A percentile compares a stretch with the other conserved stretches of the same genome.
These are phyloP conservation scores for Clausena lansium DNA, from an alignment of 345 rosid species.

Conservation along the genomic window DNA sequence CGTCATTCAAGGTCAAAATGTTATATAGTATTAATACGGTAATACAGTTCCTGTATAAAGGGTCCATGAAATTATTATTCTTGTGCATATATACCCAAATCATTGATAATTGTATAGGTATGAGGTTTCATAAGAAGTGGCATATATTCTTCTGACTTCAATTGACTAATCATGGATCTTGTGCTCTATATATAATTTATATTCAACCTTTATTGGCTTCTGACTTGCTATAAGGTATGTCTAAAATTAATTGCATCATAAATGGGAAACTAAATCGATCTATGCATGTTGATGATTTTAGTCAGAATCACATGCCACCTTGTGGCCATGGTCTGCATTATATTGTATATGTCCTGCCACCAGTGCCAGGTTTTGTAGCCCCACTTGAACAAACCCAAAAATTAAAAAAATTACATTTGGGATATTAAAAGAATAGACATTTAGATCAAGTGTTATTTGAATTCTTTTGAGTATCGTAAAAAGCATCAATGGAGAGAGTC, in stretches of 20 bases:
- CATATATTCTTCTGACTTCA: slow-evolving; percentile 19
- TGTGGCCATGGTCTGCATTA: background rate
- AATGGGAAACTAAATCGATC: slow-evolving; percentile 18
- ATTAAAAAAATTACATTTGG: background rate
- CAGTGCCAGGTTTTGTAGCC: background rate
- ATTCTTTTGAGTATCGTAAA: too few relatives aligned
- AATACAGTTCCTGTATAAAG: background rate
- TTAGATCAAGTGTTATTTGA: too few relatives aligned
- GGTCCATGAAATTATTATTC: background rate
- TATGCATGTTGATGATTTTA: background rate
- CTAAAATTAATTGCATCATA: slow-evolving; percentile 3
- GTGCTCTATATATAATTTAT: background rate
- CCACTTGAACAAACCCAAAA: background rate
- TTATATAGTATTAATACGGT: background rate
- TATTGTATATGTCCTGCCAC: background rate
- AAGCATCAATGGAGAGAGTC: too few relatives aligned
- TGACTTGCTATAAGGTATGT: background rate
- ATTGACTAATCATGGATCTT: slow-evolving; percentile 6
- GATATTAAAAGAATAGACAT: too few relatives aligned
- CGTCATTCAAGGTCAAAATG: background rate
- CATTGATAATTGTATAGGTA: background rate
- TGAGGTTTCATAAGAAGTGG: background rate
- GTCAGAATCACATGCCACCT: slow-evolving; percentile 12
- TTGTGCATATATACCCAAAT: background rate
- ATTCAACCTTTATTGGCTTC: background rate